Percentiles rank a stretch among this genome's conserved stretches.
Evolutionary conservation across 768 basidiomycete species (phyloP).

Genomic region (Xerocomus potaroensis): DNA sequence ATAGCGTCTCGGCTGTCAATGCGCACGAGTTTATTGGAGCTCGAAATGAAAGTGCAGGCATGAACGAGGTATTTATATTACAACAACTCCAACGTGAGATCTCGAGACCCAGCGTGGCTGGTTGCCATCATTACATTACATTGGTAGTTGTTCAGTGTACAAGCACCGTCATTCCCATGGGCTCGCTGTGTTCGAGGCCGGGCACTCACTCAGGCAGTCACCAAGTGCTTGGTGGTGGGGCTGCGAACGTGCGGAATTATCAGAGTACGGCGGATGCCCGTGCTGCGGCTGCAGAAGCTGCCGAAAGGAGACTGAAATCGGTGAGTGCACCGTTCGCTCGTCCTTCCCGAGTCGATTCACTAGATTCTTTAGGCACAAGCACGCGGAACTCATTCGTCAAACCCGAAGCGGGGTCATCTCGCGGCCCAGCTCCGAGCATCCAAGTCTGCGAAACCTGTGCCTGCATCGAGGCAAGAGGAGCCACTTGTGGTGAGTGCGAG

Average conservation of each 20-base stretch:
- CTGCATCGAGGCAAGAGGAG: constrained; percentile 39
- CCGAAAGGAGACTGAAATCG: constrained; percentile 54
- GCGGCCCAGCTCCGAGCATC: constrained; percentile 40
- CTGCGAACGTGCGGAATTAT: constrained; percentile 17
- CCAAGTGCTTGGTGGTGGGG: constrained; percentile 44
- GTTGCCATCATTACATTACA: no score
- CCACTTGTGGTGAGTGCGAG: constrained; percentile 41
- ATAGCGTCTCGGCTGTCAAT: background rate
- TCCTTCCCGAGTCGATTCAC: constrained; percentile 24
- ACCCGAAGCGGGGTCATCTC: constrained; percentile 44
- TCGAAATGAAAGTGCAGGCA: constrained; percentile 12
- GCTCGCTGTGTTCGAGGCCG: constrained; percentile 55
- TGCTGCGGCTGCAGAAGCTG: constrained; percentile 57
- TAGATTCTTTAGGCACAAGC: constrained; percentile 32
- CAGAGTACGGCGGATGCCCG: constrained; percentile 40
- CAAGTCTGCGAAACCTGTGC: constrained; percentile 33
- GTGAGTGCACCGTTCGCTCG: constrained; percentile 37
- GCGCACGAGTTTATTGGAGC: background rate
- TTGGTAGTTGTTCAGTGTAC: no score
- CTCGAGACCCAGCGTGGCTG: no score
- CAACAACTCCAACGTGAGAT: no score
- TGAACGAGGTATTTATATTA: no score
- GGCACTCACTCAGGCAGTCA: constrained; percentile 40
- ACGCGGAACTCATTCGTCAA: constrained; percentile 40
- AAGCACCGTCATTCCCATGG: constrained; percentile 37